Evolutionary conservation across 129 eudicot genomes (phyloP).

Genomic region (Flaveria robusta): DNA sequence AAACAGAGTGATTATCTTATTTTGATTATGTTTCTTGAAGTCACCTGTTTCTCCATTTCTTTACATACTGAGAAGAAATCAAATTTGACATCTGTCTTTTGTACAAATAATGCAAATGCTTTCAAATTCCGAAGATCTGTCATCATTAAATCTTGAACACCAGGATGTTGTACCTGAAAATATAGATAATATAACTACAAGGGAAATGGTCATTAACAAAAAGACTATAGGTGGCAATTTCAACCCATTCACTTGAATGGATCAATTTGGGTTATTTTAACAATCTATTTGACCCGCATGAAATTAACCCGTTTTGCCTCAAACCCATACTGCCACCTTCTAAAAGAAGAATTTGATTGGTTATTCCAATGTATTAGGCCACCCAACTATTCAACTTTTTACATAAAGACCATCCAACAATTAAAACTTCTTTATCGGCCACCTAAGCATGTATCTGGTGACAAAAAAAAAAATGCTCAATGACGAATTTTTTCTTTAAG

Average conservation of each 20-base stretch:
- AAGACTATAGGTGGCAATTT: neutral
- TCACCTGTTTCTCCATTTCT: constrained; percentile 99
- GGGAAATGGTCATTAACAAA: neutral
- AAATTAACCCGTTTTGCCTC: neutral
- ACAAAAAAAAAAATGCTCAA: neutral
- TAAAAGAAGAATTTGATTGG: too few species aligned
- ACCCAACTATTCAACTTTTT: too few species aligned
- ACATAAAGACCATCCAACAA: too few species aligned
- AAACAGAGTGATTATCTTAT: neutral
- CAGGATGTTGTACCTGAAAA: constrained; percentile 93
- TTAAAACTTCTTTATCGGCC: too few species aligned
- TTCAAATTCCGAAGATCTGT: constrained; percentile 89
- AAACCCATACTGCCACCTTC: neutral
- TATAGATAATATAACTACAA: constrained; percentile 11
- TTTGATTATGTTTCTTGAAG: constrained; percentile 8
- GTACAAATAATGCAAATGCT: constrained; percentile 90
- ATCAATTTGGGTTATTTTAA: neutral
- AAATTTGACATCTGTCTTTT: constrained; percentile 86
- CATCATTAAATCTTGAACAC: constrained; percentile 93
- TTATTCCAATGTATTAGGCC: too few species aligned
- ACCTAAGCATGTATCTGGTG: too few species aligned
- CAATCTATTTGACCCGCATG: neutral
- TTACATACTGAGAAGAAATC: constrained; percentile 84
- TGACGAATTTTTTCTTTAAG: neutral
- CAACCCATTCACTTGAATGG: neutral